These are phyloP conservation scores for Arxiozyma slooffiae DNA, from an alignment of 1,139 yeast species.

Conservation along the genomic window DNA sequence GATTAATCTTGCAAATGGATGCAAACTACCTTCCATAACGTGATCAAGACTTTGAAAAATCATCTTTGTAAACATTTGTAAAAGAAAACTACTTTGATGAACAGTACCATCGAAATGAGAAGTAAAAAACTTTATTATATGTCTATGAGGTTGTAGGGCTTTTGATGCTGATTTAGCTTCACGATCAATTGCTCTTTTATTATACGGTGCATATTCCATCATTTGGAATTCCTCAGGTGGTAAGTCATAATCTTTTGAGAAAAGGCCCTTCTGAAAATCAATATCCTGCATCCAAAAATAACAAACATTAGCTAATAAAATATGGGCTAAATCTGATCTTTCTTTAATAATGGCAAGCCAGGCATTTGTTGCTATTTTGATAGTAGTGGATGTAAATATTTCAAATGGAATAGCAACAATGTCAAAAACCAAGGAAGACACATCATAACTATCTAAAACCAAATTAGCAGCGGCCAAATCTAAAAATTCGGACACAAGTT, in stretches of 20 bases:
- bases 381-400: slow-evolving; percentile 48
- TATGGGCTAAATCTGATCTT: slow-evolving; percentile 45
- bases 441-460: slow-evolving; percentile 37
- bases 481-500: slow-evolving; percentile 35
- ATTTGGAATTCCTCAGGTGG: slow-evolving; percentile 51
- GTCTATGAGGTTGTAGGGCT: slow-evolving; percentile 63
- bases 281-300: slow-evolving; percentile 58
- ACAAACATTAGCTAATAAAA: slow-evolving; percentile 60
- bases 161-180: slow-evolving; percentile 41
- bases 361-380: slow-evolving; percentile 59
- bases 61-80: slow-evolving; percentile 60
- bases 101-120: slow-evolving; percentile 79
- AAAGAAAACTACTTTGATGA: slow-evolving; percentile 61
- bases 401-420: slow-evolving; percentile 66
- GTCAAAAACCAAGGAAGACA: slow-evolving; percentile 47
- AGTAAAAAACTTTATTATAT: slow-evolving; percentile 56
- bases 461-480: slow-evolving; percentile 41
- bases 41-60: slow-evolving; percentile 50
- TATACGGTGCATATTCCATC: slow-evolving; percentile 89
- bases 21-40: slow-evolving; percentile 54
- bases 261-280: slow-evolving; percentile 53
- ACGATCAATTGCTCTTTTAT: slow-evolving; percentile 49
- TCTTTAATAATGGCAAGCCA: slow-evolving; percentile 81
- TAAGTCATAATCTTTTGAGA: slow-evolving; percentile 50
- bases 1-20: slow-evolving; percentile 67